Base-by-base conservation (phyloP, 805 yeast genomes). In the Allodekkera sacchari region DNA sequence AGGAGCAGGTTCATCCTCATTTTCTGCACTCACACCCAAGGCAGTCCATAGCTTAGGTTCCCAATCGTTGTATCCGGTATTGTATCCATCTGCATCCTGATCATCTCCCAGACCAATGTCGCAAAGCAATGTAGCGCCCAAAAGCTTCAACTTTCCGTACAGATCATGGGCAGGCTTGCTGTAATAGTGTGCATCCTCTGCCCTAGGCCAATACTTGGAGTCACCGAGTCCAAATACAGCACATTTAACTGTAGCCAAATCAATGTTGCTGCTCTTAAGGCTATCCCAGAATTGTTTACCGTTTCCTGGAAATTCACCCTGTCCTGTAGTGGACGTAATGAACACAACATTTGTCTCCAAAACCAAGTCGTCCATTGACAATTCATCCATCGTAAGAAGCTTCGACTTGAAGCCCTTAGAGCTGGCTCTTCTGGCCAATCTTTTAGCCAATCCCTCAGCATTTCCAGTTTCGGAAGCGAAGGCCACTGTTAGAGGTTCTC, bases 51-150 rank as follows among this genome's bases (percentile, higher is more conserved):
- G 52, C 40, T 68, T 65, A 15, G 80, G 71, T 57, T 84, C 89
- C 96, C 96, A 89, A 27, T 62, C 77, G 37, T 77, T 74, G 56
- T 80, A 89, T n/a, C 92, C 96, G 18, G 96, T 88, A 45, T 77
- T 77, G 60, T 68, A 87, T 14, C 96, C 96, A 63, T 89, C 96
- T 15, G 95, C 94, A 54, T 84, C 97, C 63, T 89, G 97, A 53
- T 89, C 97, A 57, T 89, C 96, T 60, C 97, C 97, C 29, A 83
- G 65, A 13, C 95, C 96, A 27, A 87, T 59, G 3, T 81, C 83
- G 35, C 74, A 71, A 33, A 89, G 61, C 37, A 74, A 75, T 38
- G 68, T 74, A 38, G 82, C 96, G 26, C 94, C 92, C 37, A 84
- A 66, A 36, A 79, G 61, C 41, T 61, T 63, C 40, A 89, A 60